A percentile compares a stretch with the other conserved stretches of the same genome.
Conservation (phyloP, 345 rosid genomes). For the Eucalyptus erythrocorys region DNA sequence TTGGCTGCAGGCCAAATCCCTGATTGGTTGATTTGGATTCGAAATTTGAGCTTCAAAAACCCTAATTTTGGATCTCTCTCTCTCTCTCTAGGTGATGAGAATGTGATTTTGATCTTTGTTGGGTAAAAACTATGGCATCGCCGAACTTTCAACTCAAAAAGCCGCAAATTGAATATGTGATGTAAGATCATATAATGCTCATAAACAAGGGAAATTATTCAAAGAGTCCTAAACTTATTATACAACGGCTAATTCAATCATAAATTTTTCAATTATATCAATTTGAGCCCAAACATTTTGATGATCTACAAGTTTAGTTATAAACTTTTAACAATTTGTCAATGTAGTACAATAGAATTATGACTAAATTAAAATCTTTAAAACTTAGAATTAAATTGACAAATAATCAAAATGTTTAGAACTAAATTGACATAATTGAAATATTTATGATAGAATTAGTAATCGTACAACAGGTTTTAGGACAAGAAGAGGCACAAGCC, state of each 20-base stretch:
- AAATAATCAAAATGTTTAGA: no score
- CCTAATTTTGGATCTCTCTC: background rate
- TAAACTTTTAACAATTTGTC: background rate
- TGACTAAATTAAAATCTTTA: background rate
- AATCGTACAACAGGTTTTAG: background rate
- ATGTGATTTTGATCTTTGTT: background rate
- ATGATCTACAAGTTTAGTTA: no score
- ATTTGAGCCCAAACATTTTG: background rate
- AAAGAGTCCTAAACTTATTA: no score
- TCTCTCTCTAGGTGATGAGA: background rate
- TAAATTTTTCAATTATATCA: background rate
- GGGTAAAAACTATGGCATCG: background rate
- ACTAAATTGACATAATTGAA: background rate
- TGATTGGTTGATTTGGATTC: background rate
- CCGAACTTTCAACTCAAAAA: background rate
- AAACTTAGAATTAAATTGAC: no score
- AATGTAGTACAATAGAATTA: background rate
- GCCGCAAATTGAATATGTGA: background rate
- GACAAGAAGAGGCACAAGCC: background rate
- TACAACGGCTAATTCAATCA: accelerated
- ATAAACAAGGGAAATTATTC: background rate
- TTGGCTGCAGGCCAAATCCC: background rate
- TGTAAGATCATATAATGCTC: background rate
- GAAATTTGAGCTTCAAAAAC: background rate
- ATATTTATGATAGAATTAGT: no score